Base-by-base conservation (phyloP, 2,329 filamentous ascomycete genomes). In the Didymella sp. region DNA sequence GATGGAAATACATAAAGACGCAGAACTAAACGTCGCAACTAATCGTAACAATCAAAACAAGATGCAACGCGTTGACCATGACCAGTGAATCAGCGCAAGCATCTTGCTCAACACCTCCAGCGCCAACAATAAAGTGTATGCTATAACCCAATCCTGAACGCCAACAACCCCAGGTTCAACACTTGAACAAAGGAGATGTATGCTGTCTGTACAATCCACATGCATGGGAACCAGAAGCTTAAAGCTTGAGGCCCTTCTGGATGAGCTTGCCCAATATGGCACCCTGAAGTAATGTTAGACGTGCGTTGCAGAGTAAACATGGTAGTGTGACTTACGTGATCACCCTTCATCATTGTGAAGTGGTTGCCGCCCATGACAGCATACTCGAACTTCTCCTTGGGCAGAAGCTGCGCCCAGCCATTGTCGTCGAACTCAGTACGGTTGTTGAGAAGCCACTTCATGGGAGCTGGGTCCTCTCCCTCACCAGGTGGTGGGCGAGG, bases 271-370 rank as follows among this genome's bases (percentile, higher is more conserved):
- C 76, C 43, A 78, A 65, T 51, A 73, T 77, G 30, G 61, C 72
- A 67, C 73, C 74, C 76, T 77, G 37, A 3, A 25, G 38, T 17
- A 8, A 41, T 59, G 56, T 77, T 65, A 77, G 74, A 52, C 17
- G 52, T 21, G 11, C 33, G 28, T 57, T 25, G 6, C 38, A 17
- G 33, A 22, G 22, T 9, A 30, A 4, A n/a, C 7, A 24, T 17
- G 38, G 7, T 24, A 25, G 30, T 15, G 2, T 4, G 43, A 73
- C 78, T 78, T 75, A 81, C 80, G 60, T 77, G 71, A 48, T 78
- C 76, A 59, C 85, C 86, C 73, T 88, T 86, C 87, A 91, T 90
- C 88, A 91, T 91, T 19, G 83, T 86, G 77, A 91, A 91, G 76
- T 91, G 88, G 68, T 91, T 89, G 2, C 87, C 89, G 15, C 84